Conservation (phyloP, 1,284 basidiomycete genomes). For the Mixia osmundae region DNA sequence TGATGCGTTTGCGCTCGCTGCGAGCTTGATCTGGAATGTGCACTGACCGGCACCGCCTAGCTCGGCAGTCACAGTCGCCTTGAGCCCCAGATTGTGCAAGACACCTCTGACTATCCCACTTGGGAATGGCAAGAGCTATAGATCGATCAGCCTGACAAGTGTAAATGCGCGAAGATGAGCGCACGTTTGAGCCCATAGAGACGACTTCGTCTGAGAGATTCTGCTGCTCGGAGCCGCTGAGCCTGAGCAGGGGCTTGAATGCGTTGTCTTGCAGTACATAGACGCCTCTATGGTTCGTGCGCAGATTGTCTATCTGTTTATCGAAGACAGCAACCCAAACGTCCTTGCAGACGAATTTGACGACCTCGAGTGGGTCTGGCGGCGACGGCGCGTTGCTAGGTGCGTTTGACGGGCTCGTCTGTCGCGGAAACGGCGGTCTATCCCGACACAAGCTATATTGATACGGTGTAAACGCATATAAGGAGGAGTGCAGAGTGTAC, state of each 20-base stretch:
- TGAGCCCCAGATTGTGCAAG: conserved; percentile 14
- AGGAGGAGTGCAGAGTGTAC: neutral
- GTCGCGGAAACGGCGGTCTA: conserved; percentile 4
- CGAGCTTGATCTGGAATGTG: conserved; percentile 5
- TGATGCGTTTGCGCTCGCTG: too few species aligned
- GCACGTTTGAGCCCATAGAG: neutral
- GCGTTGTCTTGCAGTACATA: conserved; percentile 15
- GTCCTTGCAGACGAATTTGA: conserved; percentile 15
- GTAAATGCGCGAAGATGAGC: neutral
- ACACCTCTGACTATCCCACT: conserved; percentile 13
- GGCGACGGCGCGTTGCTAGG: conserved; percentile 1
- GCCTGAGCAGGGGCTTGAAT: conserved; percentile 7
- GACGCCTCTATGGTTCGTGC: conserved; percentile 18
- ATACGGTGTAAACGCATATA: too few species aligned
- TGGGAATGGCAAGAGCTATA: conserved; percentile 13
- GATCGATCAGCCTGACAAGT: neutral
- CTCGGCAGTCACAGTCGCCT: conserved; percentile 11
- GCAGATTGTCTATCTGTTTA: conserved; percentile 19
- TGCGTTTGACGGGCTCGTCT: neutral
- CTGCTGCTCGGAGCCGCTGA: conserved; percentile 2
- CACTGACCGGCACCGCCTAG: conserved; percentile 6
- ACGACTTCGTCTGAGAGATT: neutral
- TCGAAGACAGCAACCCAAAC: conserved; percentile 16
- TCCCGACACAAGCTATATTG: neutral
- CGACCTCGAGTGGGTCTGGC: conserved; percentile 13